phyloP scores from a whole-genome alignment of 495 filamentous ascomycete genomes.

The Lophiostoma macrostomum region DNA sequence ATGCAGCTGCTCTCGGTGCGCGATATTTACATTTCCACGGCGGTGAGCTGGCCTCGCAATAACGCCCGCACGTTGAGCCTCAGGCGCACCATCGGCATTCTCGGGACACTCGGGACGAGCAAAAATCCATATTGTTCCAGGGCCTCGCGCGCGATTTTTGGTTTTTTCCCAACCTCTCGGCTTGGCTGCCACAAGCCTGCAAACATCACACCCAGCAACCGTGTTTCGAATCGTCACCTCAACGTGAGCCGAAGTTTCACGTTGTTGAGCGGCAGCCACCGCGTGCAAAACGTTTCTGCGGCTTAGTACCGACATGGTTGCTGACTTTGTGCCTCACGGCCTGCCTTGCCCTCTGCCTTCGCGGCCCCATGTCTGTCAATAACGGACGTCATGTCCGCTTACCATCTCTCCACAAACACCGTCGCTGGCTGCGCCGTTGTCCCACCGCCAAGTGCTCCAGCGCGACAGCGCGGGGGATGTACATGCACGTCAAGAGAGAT shows the following conservation, averaged over 20 bases:
- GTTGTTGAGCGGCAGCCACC: neutral
- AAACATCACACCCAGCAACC: conserved; percentile 13
- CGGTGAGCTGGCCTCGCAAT: conserved; percentile 8
- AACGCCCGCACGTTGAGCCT: conserved; percentile 11
- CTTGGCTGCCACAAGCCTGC: conserved; percentile 19
- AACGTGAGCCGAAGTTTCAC: conserved; percentile 21
- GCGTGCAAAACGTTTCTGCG: conserved; percentile 19
- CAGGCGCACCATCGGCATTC: neutral
- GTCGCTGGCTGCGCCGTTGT: neutral
- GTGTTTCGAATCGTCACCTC: conserved; percentile 23
- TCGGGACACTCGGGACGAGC: too few relatives aligned
- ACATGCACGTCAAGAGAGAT: conserved; percentile 23
- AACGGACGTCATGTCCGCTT: neutral
- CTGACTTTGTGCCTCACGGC: conserved; percentile 6
- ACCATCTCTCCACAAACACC: neutral
- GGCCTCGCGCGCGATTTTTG: conserved; percentile 24
- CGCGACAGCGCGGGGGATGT: conserved; percentile 25
- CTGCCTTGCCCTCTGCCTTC: neutral
- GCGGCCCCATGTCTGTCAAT: neutral
- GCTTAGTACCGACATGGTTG: conserved; percentile 11
- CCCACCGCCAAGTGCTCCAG: conserved; percentile 12
- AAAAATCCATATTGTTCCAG: conserved; percentile 13
- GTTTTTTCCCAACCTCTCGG: conserved; percentile 22
- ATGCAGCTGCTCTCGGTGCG: conserved; percentile 8
- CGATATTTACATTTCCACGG: conserved; percentile 11